Evolutionary conservation across 1,284 basidiomycete genomes (phyloP), one percentile per base, ranked within the genome.

Genomic region (Sporisorium iseilematis-ciliati): DNA sequence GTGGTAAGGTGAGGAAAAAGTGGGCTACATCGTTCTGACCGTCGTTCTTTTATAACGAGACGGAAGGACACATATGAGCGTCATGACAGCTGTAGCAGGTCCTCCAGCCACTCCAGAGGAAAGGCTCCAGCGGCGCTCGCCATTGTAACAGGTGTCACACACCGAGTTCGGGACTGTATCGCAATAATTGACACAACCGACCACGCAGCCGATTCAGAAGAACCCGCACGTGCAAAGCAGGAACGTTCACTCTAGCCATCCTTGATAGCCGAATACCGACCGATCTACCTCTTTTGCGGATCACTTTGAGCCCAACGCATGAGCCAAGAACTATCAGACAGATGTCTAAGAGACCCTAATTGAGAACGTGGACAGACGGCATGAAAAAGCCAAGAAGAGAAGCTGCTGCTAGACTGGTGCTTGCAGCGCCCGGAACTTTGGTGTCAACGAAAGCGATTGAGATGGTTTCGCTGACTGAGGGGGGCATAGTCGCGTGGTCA

Each of bases 401-500:
- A 38, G 35, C 35, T 38, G 35, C 35, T 11, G 35, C 12, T 14
- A 4, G 2, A 16, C 16, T 38, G 14, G 12, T 38, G 35, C 16
- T 4, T 38, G 35, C 35, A 12, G 35, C 4, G 16, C 10, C 35
- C 12, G 35, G 14, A 45, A 25, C 20, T 12, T 2, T 4, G 20
- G 45, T 26, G 10, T 16, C 12, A 12, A 16, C 25, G 23, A 46
- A 3, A 18, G 21, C 12, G 25, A 4, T 14, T 16, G 21, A 25
- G 45, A 46, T 1, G 12, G 16, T 3, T 38, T 38, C 14, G 35
- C 16, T 4, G 26, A 21, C 33, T 20, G 33, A 51, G 33, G 20
- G 29, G 29, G 29, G 29, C 35, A 21, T 43, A 43, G 43, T 56
- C 43, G 54, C 42, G 54, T 46, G 54, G 43, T 23, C 43, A 26